Base-by-base conservation (phyloP, 148 eudicot genomes). In the Amaranthus hypochondriacus region DNA sequence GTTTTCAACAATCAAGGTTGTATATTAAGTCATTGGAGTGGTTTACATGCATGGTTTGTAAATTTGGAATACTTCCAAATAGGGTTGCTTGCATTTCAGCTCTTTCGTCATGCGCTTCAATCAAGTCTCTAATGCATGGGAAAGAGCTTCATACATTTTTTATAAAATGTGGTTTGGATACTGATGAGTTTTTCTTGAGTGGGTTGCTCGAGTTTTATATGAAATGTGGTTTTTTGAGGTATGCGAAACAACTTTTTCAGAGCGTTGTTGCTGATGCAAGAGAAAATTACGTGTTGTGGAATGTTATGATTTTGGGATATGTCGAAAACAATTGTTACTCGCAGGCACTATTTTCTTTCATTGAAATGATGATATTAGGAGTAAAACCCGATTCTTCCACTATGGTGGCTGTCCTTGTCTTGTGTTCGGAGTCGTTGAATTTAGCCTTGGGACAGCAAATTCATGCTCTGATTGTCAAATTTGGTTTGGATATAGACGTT, bases 31-130 rank as follows among this genome's bases (percentile, higher is more conserved):
- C 83, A 66, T 44, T 80, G 73, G 73, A 61, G 62, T 66, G 68
- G 79, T 80, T 80, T 66, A 13, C 55, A 11, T 21, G 46, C 50
- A 70, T 80, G 82, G 51, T 71, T 49, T 51, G 44, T 14, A 62
- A 75, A 57, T 51, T 5, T 15, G 75, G 56, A 42, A 57, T 39
- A 5, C 53, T 57, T 60, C 78, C 78, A n/a, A 65, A 75, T 66
- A 63, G 63, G 66, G 74, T 80, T 54, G 79, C 83, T 60, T 80
- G 83, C 73, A 64, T 80, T 80, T 80, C 83, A 9, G 83, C 77
- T 55, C 79, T 80, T 80, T 76, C 79, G 4, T 72, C 79, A 52
- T 80, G 79, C 62, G 67, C 76, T 61, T 76, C 76, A 7, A 48
- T 54, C 28, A 68, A 73, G 14, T 80, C 79, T 54, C 2, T 48